These are phyloP conservation scores for Voacanga thouarsii DNA, from an alignment of 257 asterid genomes.

Conservation along the genomic window DNA sequence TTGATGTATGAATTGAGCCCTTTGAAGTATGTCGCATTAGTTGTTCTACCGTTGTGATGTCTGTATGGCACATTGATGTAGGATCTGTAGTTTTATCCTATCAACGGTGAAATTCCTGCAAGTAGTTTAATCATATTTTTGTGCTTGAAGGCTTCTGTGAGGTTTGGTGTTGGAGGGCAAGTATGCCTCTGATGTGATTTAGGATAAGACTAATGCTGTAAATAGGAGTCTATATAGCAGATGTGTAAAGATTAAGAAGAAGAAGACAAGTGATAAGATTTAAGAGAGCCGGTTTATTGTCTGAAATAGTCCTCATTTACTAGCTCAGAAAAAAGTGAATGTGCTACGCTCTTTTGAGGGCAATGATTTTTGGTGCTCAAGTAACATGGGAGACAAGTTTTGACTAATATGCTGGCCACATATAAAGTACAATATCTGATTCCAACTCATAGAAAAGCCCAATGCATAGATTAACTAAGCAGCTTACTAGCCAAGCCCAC, in stretches of 20 bases:
- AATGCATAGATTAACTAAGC: neutral
- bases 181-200: neutral
- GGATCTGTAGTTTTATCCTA: neutral
- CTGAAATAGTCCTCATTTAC: neutral
- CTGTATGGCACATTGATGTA: neutral
- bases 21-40: neutral
- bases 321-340: neutral
- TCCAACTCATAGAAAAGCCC: neutral
- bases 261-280: neutral
- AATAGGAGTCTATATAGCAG: neutral
- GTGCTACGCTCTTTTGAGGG: neutral
- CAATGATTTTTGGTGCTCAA: neutral
- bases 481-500: neutral
- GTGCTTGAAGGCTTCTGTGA: neutral
- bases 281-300: neutral
- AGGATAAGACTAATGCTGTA: neutral
- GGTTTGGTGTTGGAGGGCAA: neutral
- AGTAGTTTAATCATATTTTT: neutral
- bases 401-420: neutral
- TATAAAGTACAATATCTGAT: neutral
- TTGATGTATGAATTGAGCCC: neutral
- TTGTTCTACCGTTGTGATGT: neutral
- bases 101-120: neutral
- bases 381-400: neutral
- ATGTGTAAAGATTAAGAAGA: neutral